These are phyloP conservation scores for Talaromyces islandicus DNA, from an alignment of 2,329 filamentous ascomycete genomes.

Conservation along the genomic window DNA sequence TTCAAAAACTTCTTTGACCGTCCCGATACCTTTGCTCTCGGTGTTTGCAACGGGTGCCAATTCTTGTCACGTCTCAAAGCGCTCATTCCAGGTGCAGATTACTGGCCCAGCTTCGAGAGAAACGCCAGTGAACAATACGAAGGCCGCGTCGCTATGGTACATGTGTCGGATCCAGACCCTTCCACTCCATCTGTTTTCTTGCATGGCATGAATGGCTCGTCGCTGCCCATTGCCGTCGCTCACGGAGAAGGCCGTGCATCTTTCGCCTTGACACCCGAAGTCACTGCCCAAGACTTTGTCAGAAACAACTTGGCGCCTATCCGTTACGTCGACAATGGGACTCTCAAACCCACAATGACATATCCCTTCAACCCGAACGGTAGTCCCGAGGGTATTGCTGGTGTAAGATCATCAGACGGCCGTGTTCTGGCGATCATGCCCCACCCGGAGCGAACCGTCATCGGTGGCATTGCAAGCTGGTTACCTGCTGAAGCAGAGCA, in stretches of 20 bases:
- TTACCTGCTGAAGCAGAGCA: conserved; percentile 57
- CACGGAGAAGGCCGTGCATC: conserved; percentile 85
- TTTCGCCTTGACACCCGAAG: conserved; percentile 51
- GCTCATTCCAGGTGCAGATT: conserved; percentile 73
- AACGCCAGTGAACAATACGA: conserved; percentile 89
- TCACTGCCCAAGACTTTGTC: conserved; percentile 47
- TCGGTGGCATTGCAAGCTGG: conserved; percentile 73
- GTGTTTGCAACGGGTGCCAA: conserved; percentile 97
- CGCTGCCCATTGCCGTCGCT: conserved; percentile 78
- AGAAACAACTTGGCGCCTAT: conserved; percentile 67
- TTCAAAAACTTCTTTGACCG: conserved; percentile 83
- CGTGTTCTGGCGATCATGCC: conserved; percentile 87
- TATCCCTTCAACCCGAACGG: conserved; percentile 93
- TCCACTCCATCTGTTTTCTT: conserved; percentile 71
- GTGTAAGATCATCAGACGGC: conserved; percentile 69
- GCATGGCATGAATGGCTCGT: conserved; percentile 76
- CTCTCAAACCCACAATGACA: conserved; percentile 62
- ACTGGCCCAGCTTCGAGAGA: conserved; percentile 81
- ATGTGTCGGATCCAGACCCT: conserved; percentile 59
- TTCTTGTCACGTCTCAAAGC: conserved; percentile 80
- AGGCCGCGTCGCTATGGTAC: conserved; percentile 78
- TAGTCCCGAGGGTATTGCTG: conserved; percentile 73
- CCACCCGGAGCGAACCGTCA: conserved; percentile 82
- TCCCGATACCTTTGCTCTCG: conserved; percentile 83
- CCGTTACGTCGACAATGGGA: conserved; percentile 78